Percentiles rank a stretch among this genome's conserved stretches.
These are phyloP conservation scores for Brettanomyces bruxellensis DNA, from an alignment of 805 yeast genomes.

Conservation along the genomic window DNA sequence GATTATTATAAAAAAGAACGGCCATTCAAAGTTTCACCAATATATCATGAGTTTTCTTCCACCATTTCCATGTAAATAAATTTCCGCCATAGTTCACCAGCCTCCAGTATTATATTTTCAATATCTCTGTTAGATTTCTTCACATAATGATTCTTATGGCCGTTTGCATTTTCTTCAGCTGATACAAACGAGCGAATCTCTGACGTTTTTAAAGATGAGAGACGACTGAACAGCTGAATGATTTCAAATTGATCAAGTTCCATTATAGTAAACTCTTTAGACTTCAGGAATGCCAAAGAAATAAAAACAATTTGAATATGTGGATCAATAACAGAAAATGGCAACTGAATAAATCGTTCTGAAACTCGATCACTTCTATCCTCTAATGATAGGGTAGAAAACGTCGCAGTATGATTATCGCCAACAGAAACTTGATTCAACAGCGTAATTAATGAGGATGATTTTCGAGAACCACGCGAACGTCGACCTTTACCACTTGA, in stretches of 20 bases:
- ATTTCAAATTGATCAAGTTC: slow-evolving; percentile 91
- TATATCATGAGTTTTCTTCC: slow-evolving; percentile 24
- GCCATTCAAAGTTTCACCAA: not conserved
- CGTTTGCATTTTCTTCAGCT: slow-evolving; percentile 3
- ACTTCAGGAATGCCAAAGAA: slow-evolving; percentile 68
- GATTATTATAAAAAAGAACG: no score
- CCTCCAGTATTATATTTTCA: slow-evolving; percentile 64
- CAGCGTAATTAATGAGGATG: slow-evolving; percentile 24
- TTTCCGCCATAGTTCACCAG: slow-evolving; percentile 83
- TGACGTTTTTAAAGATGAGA: slow-evolving; percentile 33
- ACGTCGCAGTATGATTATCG: slow-evolving; percentile 22
- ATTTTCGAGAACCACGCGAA: slow-evolving; percentile 13
- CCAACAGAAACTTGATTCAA: slow-evolving; percentile 16
- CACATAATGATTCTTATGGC: slow-evolving; percentile 2
- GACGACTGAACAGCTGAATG: slow-evolving; percentile 59
- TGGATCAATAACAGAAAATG: slow-evolving; percentile 58
- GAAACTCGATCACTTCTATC: slow-evolving; percentile 9
- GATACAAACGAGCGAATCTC: slow-evolving; percentile 22
- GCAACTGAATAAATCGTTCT: slow-evolving; percentile 26
- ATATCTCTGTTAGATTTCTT: slow-evolving; percentile 39
- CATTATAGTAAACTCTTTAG: slow-evolving; percentile 66
- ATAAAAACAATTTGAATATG: slow-evolving; percentile 72
- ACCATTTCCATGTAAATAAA: slow-evolving; percentile 61
- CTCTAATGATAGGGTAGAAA: slow-evolving; percentile 10
- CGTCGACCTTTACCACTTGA: not conserved